Percentiles rank a stretch among this genome's conserved stretches.
Conservation (phyloP, 225 moss, liverwort and hornwort species). For the Marchantia paleacea region DNA sequence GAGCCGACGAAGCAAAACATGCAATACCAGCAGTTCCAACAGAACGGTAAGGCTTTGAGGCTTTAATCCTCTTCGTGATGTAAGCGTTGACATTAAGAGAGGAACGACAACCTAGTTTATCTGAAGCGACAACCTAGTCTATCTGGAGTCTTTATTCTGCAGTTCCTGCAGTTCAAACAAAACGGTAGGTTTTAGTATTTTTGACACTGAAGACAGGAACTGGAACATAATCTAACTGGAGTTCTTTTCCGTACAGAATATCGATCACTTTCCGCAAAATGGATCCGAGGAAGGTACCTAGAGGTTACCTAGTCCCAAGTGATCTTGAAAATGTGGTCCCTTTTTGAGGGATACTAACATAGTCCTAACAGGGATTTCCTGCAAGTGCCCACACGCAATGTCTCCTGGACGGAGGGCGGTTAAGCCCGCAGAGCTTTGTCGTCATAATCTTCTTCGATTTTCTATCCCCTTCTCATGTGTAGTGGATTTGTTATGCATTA, state of each 20-base stretch:
- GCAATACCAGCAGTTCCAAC: slow-evolving; percentile 75
- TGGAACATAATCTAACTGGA: not conserved
- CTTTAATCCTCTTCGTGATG: too few species aligned
- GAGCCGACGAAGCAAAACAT: slow-evolving; percentile 84
- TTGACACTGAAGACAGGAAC: not conserved
- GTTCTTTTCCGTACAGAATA: slow-evolving; percentile 44
- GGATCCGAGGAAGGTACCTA: slow-evolving; percentile 69
- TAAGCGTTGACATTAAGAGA: too few species aligned
- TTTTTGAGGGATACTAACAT: not conserved
- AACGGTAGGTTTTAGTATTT: not conserved
- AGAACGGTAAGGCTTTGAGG: slow-evolving; percentile 29
- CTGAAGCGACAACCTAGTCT: not conserved
- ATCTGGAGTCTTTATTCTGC: not conserved
- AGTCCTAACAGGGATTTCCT: too few species aligned
- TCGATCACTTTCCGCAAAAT: slow-evolving; percentile 91
- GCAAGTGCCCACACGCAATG: too few species aligned
- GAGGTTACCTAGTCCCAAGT: slow-evolving; percentile 34
- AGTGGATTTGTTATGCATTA: too few species aligned
- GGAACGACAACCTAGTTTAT: not conserved
- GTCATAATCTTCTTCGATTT: too few species aligned
- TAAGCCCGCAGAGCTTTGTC: too few species aligned
- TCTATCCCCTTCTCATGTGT: too few species aligned
- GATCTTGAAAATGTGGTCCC: slow-evolving; percentile 24
- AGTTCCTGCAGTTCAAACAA: not conserved
- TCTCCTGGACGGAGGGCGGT: too few species aligned